A percentile compares a stretch with the other conserved stretches of the same genome.
Evolutionary conservation across 164 flowering plant species (phyloP).

Genomic region (Liquidambar formosana): DNA sequence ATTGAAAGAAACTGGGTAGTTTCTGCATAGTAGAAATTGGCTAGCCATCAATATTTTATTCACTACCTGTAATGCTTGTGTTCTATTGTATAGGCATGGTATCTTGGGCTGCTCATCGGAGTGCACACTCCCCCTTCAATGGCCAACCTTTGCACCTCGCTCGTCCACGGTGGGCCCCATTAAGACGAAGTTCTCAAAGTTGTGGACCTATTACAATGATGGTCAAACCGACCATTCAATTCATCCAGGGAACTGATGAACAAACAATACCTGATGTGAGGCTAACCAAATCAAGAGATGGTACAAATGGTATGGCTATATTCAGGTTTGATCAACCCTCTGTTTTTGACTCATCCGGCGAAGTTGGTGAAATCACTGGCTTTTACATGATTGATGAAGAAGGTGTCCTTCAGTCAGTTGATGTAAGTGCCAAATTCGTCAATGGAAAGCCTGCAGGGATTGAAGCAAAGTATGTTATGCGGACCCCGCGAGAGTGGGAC

Average conservation of each 20-base stretch:
- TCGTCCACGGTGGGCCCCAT: slow-evolving; percentile 15
- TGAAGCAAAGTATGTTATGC: slow-evolving; percentile 91
- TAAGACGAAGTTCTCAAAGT: slow-evolving; percentile 20
- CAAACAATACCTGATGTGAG: slow-evolving; percentile 86
- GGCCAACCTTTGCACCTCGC: slow-evolving; percentile 51
- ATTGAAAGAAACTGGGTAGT: too few species aligned
- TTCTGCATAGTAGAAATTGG: too few species aligned
- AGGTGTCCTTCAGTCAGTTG: slow-evolving; percentile 82
- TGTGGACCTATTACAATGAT: slow-evolving; percentile 45
- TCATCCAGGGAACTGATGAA: slow-evolving; percentile 92
- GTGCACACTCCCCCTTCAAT: slow-evolving; percentile 54
- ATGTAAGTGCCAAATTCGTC: slow-evolving; percentile 84
- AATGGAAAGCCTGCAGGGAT: slow-evolving; percentile 88
- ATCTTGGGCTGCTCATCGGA: slow-evolving; percentile 32
- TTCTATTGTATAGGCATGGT: slow-evolving; percentile 38
- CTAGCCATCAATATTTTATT: not conserved
- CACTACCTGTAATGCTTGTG: not conserved
- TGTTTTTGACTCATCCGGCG: slow-evolving; percentile 85
- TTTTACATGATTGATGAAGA: slow-evolving; percentile 98
- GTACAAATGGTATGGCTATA: slow-evolving; percentile 89
- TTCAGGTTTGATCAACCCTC: slow-evolving; percentile 86
- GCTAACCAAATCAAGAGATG: slow-evolving; percentile 90
- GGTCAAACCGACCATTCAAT: slow-evolving; percentile 88
- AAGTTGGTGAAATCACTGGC: slow-evolving; percentile 93
- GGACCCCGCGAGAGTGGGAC: slow-evolving; percentile 88